These are phyloP conservation scores for Ilex paraguariensis DNA, from an alignment of 305 asterid species.

Conservation along the genomic window DNA sequence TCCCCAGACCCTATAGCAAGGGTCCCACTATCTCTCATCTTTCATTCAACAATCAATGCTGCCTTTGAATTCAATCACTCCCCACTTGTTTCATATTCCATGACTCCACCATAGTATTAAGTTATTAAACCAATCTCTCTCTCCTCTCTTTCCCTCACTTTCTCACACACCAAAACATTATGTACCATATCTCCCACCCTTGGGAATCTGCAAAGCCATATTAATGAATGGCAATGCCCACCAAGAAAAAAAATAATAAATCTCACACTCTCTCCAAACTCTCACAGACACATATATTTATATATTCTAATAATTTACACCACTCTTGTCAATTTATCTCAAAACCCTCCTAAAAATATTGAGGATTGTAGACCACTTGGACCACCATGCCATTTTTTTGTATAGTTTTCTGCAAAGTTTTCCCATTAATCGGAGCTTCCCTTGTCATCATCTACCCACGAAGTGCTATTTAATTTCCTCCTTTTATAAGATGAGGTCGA, in stretches of 20 bases:
- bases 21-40: constrained; percentile 41
- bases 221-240: constrained; percentile 36
- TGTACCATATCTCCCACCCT: constrained; percentile 68
- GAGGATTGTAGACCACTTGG: constrained; percentile 57
- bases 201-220: constrained; percentile 79
- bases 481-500: constrained; percentile 56
- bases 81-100: constrained; percentile 29
- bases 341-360: constrained; percentile 39
- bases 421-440: constrained; percentile 33
- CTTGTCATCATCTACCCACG: constrained; percentile 57
- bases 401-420: constrained; percentile 2
- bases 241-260: constrained; percentile 28
- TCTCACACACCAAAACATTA: constrained; percentile 27
- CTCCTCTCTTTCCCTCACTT: neutral
- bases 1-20: constrained; percentile 3
- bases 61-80: constrained; percentile 49
- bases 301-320: constrained; percentile 42
- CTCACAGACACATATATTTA: constrained; percentile 18
- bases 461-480: constrained; percentile 52
- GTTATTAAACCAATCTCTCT: constrained; percentile 16
- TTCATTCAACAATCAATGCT: constrained; percentile 40
- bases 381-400: constrained; percentile 31
- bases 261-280: constrained; percentile 13
- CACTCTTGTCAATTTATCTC: constrained; percentile 48
- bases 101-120: constrained; percentile 31